Evolutionary conservation across 2,329 filamentous ascomycete genomes (phyloP), one percentile per base, ranked within the genome.

Genomic region (Penicillium corylophilum): DNA sequence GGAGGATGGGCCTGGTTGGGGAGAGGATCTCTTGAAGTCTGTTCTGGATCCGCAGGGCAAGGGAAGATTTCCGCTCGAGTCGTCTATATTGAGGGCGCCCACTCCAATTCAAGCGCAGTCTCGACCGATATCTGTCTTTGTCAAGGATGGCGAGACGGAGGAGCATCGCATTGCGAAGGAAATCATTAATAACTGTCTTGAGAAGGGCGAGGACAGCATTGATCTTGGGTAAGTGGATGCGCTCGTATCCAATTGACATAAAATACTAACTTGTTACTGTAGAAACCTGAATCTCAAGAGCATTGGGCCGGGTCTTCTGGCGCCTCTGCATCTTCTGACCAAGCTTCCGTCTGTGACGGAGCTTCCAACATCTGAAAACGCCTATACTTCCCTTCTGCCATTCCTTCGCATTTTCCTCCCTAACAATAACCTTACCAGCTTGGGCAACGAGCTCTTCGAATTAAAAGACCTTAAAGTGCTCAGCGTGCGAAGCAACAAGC

Each of bases 401-500:
- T 73, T 71, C 41, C 66, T 77, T 8, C 68, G 71, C 7, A 60
- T 79, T 0, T 78, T 74, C 42, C 64, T 79, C 8, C 65, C 72
- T 1, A 72, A 73, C 22, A 79, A 79, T 46, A 59, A 64, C 2
- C 67, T 79, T 0, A 59, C 57, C 8, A 51, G 55, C 5, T 54
- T 78, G 6, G 67, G 71, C 1, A 64, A 62, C 8, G 74, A 76
- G 46, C 46, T 79, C 6, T 76, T 77, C 42, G 70, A 74, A 7
- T 62, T 79, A 9, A 61, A 55, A 20, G 66, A 68, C 33, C 63
- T 78, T 15, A 71, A 68, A 26, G 70, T 76, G 3, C 67, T 79
- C 9, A 78, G 74, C 57, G 55, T 79, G 42, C 74, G 76, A 2
- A 71, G 74, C 45, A 79, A 79, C 63, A 70, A 74, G 42, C 64